Conservation (phyloP, 768 basidiomycete species). For the Trametes villosa region DNA sequence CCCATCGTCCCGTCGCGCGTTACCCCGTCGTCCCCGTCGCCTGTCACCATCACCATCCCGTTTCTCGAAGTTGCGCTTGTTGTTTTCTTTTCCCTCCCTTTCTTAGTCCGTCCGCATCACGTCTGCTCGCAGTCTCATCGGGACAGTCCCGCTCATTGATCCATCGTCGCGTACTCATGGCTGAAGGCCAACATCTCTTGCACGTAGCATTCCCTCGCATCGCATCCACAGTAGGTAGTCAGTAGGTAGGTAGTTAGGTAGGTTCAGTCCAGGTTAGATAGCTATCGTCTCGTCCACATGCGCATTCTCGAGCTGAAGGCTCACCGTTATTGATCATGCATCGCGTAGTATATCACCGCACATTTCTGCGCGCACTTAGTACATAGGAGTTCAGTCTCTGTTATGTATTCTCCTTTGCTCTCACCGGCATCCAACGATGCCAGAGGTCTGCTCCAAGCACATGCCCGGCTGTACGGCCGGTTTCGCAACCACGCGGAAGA, state of each 20-base stretch:
- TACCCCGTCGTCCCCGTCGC: slow-evolving; percentile 3
- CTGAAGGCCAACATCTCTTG: slow-evolving; percentile 23
- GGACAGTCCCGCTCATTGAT: slow-evolving; percentile 28
- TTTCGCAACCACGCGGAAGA: not conserved
- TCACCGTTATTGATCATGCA: slow-evolving; percentile 22
- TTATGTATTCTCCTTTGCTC: slow-evolving; percentile 6
- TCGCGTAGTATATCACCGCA: slow-evolving; percentile 34
- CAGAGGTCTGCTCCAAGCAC: not conserved
- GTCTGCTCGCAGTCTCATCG: slow-evolving; percentile 24
- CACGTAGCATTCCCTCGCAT: slow-evolving; percentile 15
- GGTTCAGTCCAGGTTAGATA: slow-evolving; percentile 17
- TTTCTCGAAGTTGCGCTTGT: not conserved
- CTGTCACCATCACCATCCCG: not conserved
- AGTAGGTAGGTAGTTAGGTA: slow-evolving; percentile 24
- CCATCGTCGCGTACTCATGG: slow-evolving; percentile 21
- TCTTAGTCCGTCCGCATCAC: slow-evolving; percentile 2
- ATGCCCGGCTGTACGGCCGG: too few species aligned
- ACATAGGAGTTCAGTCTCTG: slow-evolving; percentile 13
- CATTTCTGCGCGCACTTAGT: slow-evolving; percentile 23
- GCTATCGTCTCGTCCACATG: slow-evolving; percentile 9
- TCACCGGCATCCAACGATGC: not conserved
- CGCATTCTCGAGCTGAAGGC: slow-evolving; percentile 22
- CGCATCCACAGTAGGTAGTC: slow-evolving; percentile 9
- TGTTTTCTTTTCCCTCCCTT: not conserved
- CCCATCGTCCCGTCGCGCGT: slow-evolving; percentile 11